Evolutionary conservation across 1,139 yeast species (phyloP), one percentile per base, ranked within the genome.

Genomic region (Sugiyamaella novakii): DNA sequence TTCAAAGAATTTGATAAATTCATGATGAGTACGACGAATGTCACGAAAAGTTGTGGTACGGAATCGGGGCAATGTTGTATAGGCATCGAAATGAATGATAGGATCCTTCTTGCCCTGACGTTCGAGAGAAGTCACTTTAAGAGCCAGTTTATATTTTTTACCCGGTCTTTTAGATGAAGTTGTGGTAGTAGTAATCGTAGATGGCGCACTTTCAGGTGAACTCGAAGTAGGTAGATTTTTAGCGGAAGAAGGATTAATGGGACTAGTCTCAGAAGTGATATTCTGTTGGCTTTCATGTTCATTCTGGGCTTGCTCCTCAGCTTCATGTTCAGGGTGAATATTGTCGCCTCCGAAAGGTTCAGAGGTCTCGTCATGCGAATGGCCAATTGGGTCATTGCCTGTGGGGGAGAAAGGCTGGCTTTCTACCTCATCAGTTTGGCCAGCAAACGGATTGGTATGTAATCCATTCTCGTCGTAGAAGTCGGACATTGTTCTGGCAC

Each of bases 11-110:
- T 81, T 80, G 38, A 78, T 79, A 56, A 89, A 75, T 65, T 92
- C 99, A 53, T 77, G 77, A 61, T 80, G 87, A 0, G 96, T 84
- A 51, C 98, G 78, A 55, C 96, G 80, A 18, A 92, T 73, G 51
- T 84, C 92, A 51, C 83, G 80, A 65, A 86, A 91, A 4, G 70
- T 67, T 6, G 79, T 70, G 53, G 87, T 89, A 50, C 97, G 76
- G 66, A 81, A 92, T 43, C 84, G 78, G 5, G 95, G 92, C 37
- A 91, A 71, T 8, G 59, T 55, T 6, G 58, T 55, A 35, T 67
- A 66, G 11, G 78, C 80, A 51, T 74, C 78, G 47, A 78, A 71
- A 52, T 73, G 70, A 47, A 77, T 61, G 18, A 78, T 70, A 3
- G 80, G 80, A 55, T 77, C 79, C 57, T 75, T 77, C 50, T 66